These are phyloP conservation scores for Protomyces lactucae-debilis DNA, from an alignment of 1,139 yeast genomes.

Conservation along the genomic window DNA sequence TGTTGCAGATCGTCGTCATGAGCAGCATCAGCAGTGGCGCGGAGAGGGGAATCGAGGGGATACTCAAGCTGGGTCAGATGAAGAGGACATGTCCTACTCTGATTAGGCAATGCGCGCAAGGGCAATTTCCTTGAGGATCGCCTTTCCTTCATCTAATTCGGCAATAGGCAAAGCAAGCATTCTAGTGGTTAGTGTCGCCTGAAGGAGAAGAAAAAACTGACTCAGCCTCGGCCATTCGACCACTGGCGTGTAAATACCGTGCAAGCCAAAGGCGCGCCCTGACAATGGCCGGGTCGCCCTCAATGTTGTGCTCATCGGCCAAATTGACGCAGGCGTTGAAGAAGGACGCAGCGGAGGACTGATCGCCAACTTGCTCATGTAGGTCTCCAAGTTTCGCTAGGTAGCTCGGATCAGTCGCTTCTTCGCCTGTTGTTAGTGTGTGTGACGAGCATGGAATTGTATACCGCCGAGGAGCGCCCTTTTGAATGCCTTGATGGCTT, in stretches of 20 bases:
- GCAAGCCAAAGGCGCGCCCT: slow-evolving; percentile 11
- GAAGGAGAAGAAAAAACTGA: neutral
- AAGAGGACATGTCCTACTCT: neutral
- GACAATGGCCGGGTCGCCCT: neutral
- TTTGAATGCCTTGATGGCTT: slow-evolving; percentile 55
- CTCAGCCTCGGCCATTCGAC: neutral
- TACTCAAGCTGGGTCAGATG: neutral
- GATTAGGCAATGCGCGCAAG: neutral
- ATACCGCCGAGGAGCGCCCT: slow-evolving; percentile 49
- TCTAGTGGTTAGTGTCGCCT: neutral
- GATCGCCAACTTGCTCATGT: slow-evolving; percentile 54
- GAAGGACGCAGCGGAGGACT: slow-evolving; percentile 47
- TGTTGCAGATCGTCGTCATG: neutral
- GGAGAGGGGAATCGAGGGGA: too few relatives aligned
- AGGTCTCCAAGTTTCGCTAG: slow-evolving; percentile 65
- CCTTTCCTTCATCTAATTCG: neutral
- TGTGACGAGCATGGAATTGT: slow-evolving; percentile 32
- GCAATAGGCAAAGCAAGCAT: neutral
- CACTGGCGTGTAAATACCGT: neutral
- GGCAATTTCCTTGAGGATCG: neutral
- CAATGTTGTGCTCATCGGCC: neutral
- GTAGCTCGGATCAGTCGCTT: slow-evolving; percentile 46
- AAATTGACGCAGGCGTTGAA: slow-evolving; percentile 33
- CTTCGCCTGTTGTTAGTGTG: slow-evolving; percentile 1
- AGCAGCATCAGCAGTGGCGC: neutral